Conservation (phyloP, 1,284 basidiomycete species). For the Stygiomarasmius scandens region DNA sequence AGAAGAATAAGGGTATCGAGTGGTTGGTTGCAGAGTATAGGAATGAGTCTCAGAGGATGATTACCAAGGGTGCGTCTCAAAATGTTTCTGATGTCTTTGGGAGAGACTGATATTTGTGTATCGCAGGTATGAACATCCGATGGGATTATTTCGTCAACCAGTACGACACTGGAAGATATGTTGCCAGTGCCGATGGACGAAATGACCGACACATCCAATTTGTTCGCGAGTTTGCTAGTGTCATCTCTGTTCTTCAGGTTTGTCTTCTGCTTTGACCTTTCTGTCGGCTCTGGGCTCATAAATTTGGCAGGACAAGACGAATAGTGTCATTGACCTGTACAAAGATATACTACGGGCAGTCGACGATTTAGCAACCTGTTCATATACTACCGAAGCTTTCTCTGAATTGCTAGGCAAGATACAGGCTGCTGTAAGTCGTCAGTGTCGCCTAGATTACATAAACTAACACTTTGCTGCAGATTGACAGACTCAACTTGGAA, state of each 20-base stretch:
- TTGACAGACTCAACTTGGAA: conserved; percentile 93
- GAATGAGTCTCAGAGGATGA: conserved; percentile 90
- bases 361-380: conserved; percentile 86
- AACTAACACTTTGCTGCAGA: conserved; percentile 44
- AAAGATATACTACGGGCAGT: conserved; percentile 84
- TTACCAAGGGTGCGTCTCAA: conserved; percentile 68
- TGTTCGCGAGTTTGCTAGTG: conserved; percentile 92
- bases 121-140: conserved; percentile 82
- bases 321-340: conserved; percentile 90
- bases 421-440: conserved; percentile 75
- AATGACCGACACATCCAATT: conserved; percentile 92
- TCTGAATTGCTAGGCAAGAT: conserved; percentile 77
- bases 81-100: background rate
- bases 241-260: conserved; percentile 86
- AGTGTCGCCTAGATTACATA: background rate
- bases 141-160: conserved; percentile 98
- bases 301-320: conserved; percentile 82
- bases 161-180: conserved; percentile 80
- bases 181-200: conserved; percentile 71
- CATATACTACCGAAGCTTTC: conserved; percentile 85
- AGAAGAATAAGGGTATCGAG: conserved; percentile 87
- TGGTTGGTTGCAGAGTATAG: conserved; percentile 93
- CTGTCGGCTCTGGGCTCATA: background rate
- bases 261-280: conserved; percentile 15
- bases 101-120: conserved; percentile 9